Percentiles rank a stretch among this genome's conserved stretches.
Conservation (phyloP, 441 rosid genomes). For the Populus trichocarpa region DNA sequence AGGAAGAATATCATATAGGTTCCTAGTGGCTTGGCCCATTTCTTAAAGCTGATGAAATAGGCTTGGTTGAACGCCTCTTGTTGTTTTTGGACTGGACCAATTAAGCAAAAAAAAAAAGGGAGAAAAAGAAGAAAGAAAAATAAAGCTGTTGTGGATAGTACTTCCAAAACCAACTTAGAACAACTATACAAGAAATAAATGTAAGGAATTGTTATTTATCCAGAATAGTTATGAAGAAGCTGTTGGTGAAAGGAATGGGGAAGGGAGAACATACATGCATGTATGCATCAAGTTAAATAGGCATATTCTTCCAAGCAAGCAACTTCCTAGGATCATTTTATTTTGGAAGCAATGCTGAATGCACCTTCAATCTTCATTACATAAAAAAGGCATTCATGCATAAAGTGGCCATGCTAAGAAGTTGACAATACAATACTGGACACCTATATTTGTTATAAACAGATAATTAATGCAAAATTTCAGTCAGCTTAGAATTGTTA, state of each 20-base stretch:
- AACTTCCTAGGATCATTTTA: background rate
- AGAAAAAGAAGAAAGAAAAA: background rate
- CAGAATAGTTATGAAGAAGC: background rate
- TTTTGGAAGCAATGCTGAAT: background rate
- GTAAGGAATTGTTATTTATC: background rate
- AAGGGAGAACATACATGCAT: background rate
- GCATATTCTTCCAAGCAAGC: background rate
- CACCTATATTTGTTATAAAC: background rate
- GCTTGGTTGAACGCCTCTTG: background rate
- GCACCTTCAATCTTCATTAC: background rate
- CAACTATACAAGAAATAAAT: background rate
- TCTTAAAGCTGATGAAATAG: background rate
- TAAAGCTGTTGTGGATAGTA: background rate
- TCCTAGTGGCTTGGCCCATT: background rate
- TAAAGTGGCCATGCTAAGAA: background rate
- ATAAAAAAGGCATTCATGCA: background rate
- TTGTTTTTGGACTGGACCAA: conserved; percentile 1
- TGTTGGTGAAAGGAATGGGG: background rate
- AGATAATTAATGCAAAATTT: background rate
- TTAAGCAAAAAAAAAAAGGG: conserved; percentile 1
- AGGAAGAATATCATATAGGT: background rate
- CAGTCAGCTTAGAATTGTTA: conserved; percentile 16
- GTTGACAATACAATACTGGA: background rate
- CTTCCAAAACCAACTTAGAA: background rate
- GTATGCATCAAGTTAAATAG: background rate